phyloP scores from a whole-genome alignment of 495 filamentous ascomycete genomes.

The Penicillium flavigenum region DNA sequence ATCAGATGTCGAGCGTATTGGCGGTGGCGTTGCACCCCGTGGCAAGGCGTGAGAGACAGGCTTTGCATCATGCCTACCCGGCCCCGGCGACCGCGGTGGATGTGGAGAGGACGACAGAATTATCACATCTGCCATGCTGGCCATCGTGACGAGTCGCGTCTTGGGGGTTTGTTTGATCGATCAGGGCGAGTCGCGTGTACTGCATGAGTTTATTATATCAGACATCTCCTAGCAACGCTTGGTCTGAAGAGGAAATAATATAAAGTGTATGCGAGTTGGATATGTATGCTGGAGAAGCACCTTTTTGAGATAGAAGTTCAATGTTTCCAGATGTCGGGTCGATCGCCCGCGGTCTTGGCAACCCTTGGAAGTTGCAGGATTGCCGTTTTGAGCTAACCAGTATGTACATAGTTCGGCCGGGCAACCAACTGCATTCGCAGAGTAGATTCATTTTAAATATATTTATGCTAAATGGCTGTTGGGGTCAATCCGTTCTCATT shows the following conservation, averaged over 20 bases:
- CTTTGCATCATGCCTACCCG: slow-evolving; percentile 12
- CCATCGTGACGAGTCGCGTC: slow-evolving; percentile 30
- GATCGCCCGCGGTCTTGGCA: slow-evolving; percentile 39
- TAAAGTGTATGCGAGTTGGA: background rate
- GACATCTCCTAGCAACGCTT: slow-evolving; percentile 3
- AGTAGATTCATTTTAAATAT: background rate
- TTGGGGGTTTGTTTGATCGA: background rate
- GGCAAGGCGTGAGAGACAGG: slow-evolving; percentile 18
- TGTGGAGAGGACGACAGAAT: slow-evolving; percentile 46
- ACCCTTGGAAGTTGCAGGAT: slow-evolving; percentile 3
- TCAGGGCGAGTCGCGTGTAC: slow-evolving; percentile 7
- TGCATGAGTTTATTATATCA: background rate
- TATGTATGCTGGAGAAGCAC: slow-evolving; percentile 6
- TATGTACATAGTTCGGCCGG: slow-evolving; percentile 27
- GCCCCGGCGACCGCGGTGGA: slow-evolving; percentile 22
- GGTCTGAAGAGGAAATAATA: background rate
- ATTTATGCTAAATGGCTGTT: too few relatives aligned
- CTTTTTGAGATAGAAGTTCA: slow-evolving; percentile 1
- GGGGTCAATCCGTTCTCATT: too few relatives aligned
- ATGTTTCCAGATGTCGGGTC: slow-evolving; percentile 11
- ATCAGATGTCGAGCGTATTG: slow-evolving; percentile 38
- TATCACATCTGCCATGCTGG: slow-evolving; percentile 33
- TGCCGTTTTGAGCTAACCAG: slow-evolving; percentile 28
- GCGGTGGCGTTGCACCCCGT: slow-evolving; percentile 30
- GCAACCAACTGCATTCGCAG: slow-evolving; percentile 36